Base-by-base conservation (phyloP, 352 stramenopile genomes). In the Aphanomyces stellatus region DNA sequence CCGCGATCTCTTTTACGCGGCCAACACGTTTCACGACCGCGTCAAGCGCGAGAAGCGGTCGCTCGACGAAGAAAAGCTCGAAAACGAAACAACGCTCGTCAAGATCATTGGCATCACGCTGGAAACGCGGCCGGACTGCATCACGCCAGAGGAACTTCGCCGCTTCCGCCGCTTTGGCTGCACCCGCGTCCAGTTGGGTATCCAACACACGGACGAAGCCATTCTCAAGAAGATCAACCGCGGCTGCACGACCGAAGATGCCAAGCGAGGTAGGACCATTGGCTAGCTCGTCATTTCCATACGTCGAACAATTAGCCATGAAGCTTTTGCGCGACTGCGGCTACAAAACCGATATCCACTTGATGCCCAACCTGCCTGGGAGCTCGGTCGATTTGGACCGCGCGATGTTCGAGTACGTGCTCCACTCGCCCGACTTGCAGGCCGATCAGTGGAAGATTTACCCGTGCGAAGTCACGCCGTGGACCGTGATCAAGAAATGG, bases 401-500 rank as follows among this genome's bases (percentile, higher is more conserved):
- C 22, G 64, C 73, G 19, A 98, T 98, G 91, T 97, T 98, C 68
- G 81, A 96, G 19, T 90, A 91, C 43, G 86, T 98, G 19, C 70
- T 98, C 41, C 68, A 86, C 33, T 92, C 90, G 33, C 77, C 87
- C 6, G 76, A 96, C 59, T 76, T 98, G n/a, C 90, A 97, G 70
- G 89, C 90, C 0, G 91, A 98, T 65, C 90, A 97, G 74, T 97
- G 90, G 91, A 98, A 98, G 78, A 97, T 98, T 73, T 98, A 98
- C 34, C 91, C 91, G 43, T 97, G 89, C 71, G 90, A 96, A 72
- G 90, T 97, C 62, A 95, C 88, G 28, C 88, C 88, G 1, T 96
- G 88, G 88, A 93, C 85, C 1, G 81, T 95, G 30, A 95, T 95
- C 59, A 95, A 95, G 73, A 91, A 91, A 72, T 95, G 86, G 86